Conservation (phyloP, 192 early-diverging fungal genomes). For the Spizellomyces sp. region DNA sequence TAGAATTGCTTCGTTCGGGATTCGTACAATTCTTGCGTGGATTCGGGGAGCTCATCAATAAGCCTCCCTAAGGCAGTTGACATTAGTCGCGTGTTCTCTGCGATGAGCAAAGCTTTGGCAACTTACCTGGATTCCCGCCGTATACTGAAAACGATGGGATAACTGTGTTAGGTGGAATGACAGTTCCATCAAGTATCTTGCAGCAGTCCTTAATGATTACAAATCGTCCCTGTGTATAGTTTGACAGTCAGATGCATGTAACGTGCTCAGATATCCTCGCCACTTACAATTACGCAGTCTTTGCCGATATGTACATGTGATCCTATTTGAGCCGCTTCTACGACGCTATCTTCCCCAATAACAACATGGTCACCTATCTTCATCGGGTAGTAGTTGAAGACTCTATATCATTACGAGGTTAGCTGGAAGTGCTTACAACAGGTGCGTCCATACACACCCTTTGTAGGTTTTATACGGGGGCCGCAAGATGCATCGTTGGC, state of each 20-base stretch:
- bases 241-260: neutral
- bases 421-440: neutral
- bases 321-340: constrained; percentile 92
- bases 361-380: constrained; percentile 94
- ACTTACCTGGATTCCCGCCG: constrained; percentile 75
- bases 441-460: constrained; percentile 51
- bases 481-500: constrained; percentile 74
- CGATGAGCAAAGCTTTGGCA: neutral
- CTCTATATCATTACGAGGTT: constrained; percentile 42
- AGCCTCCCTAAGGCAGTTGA: constrained; percentile 42
- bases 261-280: neutral
- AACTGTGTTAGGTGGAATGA: constrained; percentile 89
- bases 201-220: constrained; percentile 95
- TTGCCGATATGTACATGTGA: constrained; percentile 87
- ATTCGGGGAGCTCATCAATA: constrained; percentile 87
- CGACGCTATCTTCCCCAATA: constrained; percentile 83
- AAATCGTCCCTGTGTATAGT: constrained; percentile 74
- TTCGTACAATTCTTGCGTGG: constrained; percentile 80
- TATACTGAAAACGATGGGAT: constrained; percentile 92
- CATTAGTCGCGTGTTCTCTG: neutral
- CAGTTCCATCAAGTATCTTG: constrained; percentile 85
- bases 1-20: constrained; percentile 48
- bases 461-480: constrained; percentile 97
- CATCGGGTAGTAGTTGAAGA: constrained; percentile 96
- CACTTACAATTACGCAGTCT: constrained; percentile 90